Base-by-base conservation (phyloP, 202 grass and related monocot species). In the Zizania palustris region DNA sequence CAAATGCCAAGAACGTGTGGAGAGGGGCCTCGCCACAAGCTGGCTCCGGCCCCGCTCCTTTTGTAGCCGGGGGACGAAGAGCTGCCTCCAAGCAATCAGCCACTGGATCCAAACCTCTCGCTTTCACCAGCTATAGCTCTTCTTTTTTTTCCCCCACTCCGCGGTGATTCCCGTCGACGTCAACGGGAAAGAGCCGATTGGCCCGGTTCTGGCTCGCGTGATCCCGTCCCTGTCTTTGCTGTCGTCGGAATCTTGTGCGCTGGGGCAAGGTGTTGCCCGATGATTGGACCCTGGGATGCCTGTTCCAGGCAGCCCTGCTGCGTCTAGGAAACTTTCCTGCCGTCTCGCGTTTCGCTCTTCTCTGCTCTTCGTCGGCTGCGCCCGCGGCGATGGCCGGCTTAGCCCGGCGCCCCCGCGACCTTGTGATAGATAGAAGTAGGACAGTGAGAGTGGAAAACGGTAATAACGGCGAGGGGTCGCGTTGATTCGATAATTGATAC, bases 61-160 rank as follows among this genome's bases (percentile, higher is more conserved):
- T 88, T 88, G 60, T 84, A 75, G 59, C 48, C 46, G 58, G 28
- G 34, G 60, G 40, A 80, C 37, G 76, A 49, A 42, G 62, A 83
- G 80, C 74, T 78, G 80, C 78, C 61, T 49, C 78, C 76, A 44
- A 14, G 45, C 36, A 73, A 69, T 60, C 38, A 79, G 44, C 54
- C 11, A 77, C 45, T 37, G 67, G 13, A 15, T 62, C 79, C 46
- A 78, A 46, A 3, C 11, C 57, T 28, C 39, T 88, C 71, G 49
- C 71, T 60, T 49, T 80, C 81, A 60, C 40, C 9, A 35, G 76
- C 71, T 76, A 71, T 46, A 88, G 80, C 14, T 42, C 10, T 7
- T 5, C 5, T 28, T 1, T 28, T 1, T 28, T 9, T 57, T 33
- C 82, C 11, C n/a, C 45, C 4, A 11, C 39, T 51, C 74, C 60